Evolutionary conservation across 1,284 basidiomycete genomes (phyloP).

Genomic region (Pyrrhoderma noxium): DNA sequence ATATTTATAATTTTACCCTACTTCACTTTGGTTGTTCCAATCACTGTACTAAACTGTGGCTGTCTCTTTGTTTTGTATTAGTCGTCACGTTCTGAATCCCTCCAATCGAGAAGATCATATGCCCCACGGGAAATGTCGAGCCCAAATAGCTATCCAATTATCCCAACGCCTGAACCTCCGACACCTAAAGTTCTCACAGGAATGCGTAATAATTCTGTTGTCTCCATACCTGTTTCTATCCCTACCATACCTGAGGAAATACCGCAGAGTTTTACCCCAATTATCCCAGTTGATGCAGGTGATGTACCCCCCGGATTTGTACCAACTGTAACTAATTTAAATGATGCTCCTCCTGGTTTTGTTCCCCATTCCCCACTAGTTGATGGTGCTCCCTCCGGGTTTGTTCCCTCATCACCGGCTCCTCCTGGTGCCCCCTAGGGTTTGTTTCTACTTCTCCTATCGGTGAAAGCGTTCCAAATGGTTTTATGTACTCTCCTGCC

Average conservation of each 20-base stretch:
- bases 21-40: slow-evolving; percentile 1
- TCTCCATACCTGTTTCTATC: no score
- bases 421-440: slow-evolving; percentile 5
- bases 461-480: not conserved
- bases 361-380: slow-evolving; percentile 5
- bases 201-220: slow-evolving; percentile 1
- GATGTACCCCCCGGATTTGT: not conserved
- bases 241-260: not conserved
- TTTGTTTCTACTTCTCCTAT: slow-evolving; percentile 6
- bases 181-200: slow-evolving; percentile 1
- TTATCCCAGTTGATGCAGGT: not conserved
- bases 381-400: not conserved
- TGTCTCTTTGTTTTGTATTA: slow-evolving; percentile 16
- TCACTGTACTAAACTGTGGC: slow-evolving; percentile 14
- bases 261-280: not conserved
- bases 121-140: slow-evolving; percentile 1
- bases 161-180: slow-evolving; percentile 3
- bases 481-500: slow-evolving; percentile 6
- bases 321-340: not conserved
- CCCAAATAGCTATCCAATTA: not conserved
- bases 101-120: slow-evolving; percentile 10
- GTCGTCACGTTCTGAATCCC: slow-evolving; percentile 15
- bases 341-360: not conserved
- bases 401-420: slow-evolving; percentile 2
- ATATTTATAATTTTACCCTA: not conserved